Percentiles rank a stretch among this genome's conserved stretches.
Conservation (phyloP, 345 rosid species). For the Moricandia arvensis region DNA sequence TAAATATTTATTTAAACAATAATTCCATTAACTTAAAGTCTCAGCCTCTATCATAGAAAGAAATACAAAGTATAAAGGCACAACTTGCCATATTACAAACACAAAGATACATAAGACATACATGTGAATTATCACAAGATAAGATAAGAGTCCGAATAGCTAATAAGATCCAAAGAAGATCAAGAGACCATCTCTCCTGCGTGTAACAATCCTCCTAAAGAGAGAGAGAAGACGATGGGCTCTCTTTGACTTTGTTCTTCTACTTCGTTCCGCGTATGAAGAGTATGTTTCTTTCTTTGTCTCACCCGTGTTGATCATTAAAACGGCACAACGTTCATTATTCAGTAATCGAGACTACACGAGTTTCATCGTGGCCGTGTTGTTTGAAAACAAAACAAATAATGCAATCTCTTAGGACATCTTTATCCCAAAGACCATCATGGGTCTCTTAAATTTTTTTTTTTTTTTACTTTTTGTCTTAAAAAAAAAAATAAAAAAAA, state of each 20-base stretch:
- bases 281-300: neutral
- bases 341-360: neutral
- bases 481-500: too few species aligned
- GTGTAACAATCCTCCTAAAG: neutral
- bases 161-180: slow-evolving; percentile 68
- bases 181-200: slow-evolving; percentile 66
- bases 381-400: neutral
- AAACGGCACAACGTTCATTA: neutral
- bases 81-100: too few species aligned
- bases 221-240: slow-evolving; percentile 2
- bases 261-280: slow-evolving; percentile 7
- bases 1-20: too few species aligned
- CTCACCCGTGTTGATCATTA: neutral
- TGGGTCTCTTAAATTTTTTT: too few species aligned
- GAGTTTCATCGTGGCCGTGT: neutral
- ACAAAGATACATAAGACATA: too few species aligned
- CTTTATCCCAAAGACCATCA: neutral
- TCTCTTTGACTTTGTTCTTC: slow-evolving; percentile 13
- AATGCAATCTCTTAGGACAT: neutral
- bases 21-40: too few species aligned
- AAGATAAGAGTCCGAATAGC: slow-evolving; percentile 26
- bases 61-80: too few species aligned
- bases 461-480: too few species aligned
- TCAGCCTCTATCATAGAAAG: too few species aligned
- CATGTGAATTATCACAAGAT: too few species aligned